phyloP scores from a whole-genome alignment of 2,329 filamentous ascomycete genomes.

The Fusarium praegraminearum region DNA sequence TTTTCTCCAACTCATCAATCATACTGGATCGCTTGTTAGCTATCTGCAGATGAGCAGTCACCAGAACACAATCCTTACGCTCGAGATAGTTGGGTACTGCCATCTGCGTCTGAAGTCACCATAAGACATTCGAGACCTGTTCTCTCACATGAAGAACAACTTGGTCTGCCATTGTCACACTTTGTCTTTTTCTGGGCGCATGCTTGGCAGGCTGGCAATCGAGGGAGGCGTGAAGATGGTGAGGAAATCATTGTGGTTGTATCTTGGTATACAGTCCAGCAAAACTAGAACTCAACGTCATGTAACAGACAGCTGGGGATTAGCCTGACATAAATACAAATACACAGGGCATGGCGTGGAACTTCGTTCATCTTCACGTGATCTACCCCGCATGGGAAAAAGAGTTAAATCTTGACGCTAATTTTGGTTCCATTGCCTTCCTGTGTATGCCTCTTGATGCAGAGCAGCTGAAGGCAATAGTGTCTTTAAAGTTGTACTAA shows the following conservation, averaged over 20 bases:
- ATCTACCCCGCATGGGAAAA: not conserved
- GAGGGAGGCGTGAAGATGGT: not conserved
- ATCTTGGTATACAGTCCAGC: not conserved
- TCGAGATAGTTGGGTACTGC: constrained; percentile 4
- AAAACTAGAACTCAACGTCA: not conserved
- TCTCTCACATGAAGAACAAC: constrained; percentile 1
- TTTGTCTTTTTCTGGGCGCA: constrained; percentile 27
- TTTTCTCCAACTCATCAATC: constrained; percentile 25
- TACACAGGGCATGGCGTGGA: not conserved
- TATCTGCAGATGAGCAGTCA: accelerated
- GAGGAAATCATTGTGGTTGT: not conserved
- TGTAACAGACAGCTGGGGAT: not conserved
- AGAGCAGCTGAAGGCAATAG: too few relatives aligned
- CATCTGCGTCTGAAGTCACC: not conserved
- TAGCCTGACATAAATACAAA: not conserved
- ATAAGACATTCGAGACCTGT: constrained; percentile 18
- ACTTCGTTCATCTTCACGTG: not conserved
- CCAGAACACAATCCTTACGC: not conserved
- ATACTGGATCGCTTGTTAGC: accelerated
- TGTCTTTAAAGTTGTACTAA: too few relatives aligned
- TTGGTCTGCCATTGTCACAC: constrained; percentile 28
- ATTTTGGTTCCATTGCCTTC: too few relatives aligned
- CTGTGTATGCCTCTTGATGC: too few relatives aligned
- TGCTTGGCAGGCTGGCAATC: constrained; percentile 26
- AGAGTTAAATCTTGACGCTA: too few relatives aligned